phyloP scores from a whole-genome alignment of 2,329 filamentous ascomycete genomes.

The Calonectria pseudoreteaudii region DNA sequence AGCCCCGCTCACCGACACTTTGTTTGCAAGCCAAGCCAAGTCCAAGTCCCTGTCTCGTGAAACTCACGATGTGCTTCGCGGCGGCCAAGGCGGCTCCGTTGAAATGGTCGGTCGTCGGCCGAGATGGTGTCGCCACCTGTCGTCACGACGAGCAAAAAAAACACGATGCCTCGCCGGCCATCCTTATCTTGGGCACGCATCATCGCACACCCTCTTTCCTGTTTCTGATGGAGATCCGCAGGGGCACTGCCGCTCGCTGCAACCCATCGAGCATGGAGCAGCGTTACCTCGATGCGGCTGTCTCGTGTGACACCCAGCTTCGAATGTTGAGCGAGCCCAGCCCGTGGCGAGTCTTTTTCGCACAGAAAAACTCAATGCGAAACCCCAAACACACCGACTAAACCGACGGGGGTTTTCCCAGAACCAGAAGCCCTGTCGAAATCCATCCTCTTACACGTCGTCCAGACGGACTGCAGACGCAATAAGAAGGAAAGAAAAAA shows the following conservation, averaged over 20 bases:
- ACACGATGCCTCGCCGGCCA: background rate
- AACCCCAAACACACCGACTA: slow-evolving; percentile 24
- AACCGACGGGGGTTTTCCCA: slow-evolving; percentile 6
- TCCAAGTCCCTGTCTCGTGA: slow-evolving; percentile 8
- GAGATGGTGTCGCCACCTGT: slow-evolving; percentile 5
- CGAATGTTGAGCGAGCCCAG: background rate
- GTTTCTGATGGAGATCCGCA: slow-evolving; percentile 13
- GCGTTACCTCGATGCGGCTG: slow-evolving; percentile 15
- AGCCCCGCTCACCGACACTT: slow-evolving; percentile 44
- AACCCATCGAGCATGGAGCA: slow-evolving; percentile 6
- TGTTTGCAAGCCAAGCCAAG: slow-evolving; percentile 7
- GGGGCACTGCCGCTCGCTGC: slow-evolving; percentile 12
- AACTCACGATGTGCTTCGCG: slow-evolving; percentile 13
- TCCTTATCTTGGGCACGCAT: slow-evolving; percentile 2
- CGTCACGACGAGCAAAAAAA: background rate
- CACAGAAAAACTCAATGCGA: slow-evolving; percentile 5
- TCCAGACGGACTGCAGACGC: background rate
- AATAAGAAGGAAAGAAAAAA: background rate
- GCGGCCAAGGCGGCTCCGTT: slow-evolving; percentile 18
- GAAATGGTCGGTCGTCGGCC: slow-evolving; percentile 12
- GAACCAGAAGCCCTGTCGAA: background rate
- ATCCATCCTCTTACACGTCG: slow-evolving; percentile 6
- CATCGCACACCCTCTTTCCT: slow-evolving; percentile 23
- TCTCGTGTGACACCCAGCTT: slow-evolving; percentile 20
- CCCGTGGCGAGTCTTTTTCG: background rate